Conservation (phyloP, 2,329 filamentous ascomycete species). For the Ceratocystiopsis minuta region DNA sequence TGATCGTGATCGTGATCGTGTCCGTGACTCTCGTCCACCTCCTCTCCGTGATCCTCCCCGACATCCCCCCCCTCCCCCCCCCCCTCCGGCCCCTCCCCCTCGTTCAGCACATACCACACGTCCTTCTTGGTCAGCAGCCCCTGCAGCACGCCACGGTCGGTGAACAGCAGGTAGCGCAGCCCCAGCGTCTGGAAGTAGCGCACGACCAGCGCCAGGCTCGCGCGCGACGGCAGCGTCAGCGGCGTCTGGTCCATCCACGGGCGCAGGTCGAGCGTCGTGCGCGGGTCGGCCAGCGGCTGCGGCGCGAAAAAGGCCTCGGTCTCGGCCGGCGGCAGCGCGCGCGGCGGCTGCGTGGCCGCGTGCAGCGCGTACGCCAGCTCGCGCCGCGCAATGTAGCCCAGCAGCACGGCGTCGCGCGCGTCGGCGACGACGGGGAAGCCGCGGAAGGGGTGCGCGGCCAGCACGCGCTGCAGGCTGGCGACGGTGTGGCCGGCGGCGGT, state of each 20-base stretch:
- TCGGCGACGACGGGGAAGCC: slow-evolving; percentile 85
- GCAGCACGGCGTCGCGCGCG: slow-evolving; percentile 54
- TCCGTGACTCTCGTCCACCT: too few relatives aligned
- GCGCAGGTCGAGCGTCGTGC: slow-evolving; percentile 64
- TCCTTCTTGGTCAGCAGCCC: slow-evolving; percentile 95
- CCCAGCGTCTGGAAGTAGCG: slow-evolving; percentile 92
- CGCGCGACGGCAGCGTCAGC: slow-evolving; percentile 65
- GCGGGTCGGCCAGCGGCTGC: slow-evolving; percentile 62
- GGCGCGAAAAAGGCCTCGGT: slow-evolving; percentile 70
- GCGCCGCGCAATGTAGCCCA: slow-evolving; percentile 86
- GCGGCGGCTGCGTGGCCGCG: slow-evolving; percentile 35
- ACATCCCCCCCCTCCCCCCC: too few relatives aligned
- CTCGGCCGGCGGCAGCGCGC: slow-evolving; percentile 46
- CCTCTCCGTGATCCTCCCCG: not conserved
- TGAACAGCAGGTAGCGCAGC: slow-evolving; percentile 75
- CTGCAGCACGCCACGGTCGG: slow-evolving; percentile 61
- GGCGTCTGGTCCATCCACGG: slow-evolving; percentile 99
- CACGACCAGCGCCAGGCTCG: slow-evolving; percentile 67
- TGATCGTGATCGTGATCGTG: too few relatives aligned
- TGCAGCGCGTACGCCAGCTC: slow-evolving; percentile 72
- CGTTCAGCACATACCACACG: slow-evolving; percentile 82
- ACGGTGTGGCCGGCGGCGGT: slow-evolving; percentile 81
- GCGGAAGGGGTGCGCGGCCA: slow-evolving; percentile 60
- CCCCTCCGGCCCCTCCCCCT: slow-evolving; percentile 31
- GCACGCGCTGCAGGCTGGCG: slow-evolving; percentile 49